A percentile compares a stretch with the other conserved stretches of the same genome.
phyloP scores from a whole-genome alignment of 352 stramenopile genomes.

The Globisporangium parvum region DNA sequence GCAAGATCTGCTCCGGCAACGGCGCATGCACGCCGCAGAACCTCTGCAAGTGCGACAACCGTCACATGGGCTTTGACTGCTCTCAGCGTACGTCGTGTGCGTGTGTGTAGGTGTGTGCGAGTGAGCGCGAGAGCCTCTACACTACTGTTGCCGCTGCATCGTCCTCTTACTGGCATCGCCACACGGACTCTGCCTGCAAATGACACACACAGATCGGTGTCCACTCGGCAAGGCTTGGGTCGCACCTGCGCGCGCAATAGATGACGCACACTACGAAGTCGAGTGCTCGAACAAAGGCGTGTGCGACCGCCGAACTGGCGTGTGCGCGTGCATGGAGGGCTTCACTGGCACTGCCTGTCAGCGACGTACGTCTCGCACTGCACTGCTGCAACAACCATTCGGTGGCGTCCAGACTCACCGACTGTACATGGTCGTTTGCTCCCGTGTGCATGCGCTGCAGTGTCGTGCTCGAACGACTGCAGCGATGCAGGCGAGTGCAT shows the following conservation, averaged over 20 bases:
- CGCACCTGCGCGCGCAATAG: conserved; percentile 34
- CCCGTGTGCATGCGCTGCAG: conserved; percentile 15
- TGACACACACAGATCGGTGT: conserved; percentile 25
- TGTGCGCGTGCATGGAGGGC: conserved; percentile 56
- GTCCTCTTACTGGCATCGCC: not conserved
- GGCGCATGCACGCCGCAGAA: conserved; percentile 40
- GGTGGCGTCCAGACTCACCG: not conserved
- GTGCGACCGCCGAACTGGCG: conserved; percentile 45
- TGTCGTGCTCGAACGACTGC: conserved; percentile 43
- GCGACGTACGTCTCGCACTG: conserved; percentile 38
- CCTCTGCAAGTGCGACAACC: conserved; percentile 47
- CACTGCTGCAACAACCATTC: not conserved
- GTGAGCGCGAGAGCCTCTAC: not conserved
- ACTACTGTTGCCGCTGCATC: no score
- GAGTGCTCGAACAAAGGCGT: conserved; percentile 77
- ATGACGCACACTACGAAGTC: conserved; percentile 54
- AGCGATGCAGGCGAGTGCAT: conserved; percentile 46
- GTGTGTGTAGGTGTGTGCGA: no score
- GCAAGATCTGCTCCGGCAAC: conserved; percentile 54
- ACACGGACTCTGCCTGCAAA: not conserved
- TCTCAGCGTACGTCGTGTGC: conserved; percentile 42
- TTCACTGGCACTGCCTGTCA: conserved; percentile 70
- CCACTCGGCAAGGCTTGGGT: conserved; percentile 53
- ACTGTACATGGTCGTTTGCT: no score
- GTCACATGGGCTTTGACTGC: conserved; percentile 53